Percentiles rank a stretch among this genome's conserved stretches.
Evolutionary conservation across 306 rosid genomes (phyloP).

Genomic region (Fragaria ananassa): DNA sequence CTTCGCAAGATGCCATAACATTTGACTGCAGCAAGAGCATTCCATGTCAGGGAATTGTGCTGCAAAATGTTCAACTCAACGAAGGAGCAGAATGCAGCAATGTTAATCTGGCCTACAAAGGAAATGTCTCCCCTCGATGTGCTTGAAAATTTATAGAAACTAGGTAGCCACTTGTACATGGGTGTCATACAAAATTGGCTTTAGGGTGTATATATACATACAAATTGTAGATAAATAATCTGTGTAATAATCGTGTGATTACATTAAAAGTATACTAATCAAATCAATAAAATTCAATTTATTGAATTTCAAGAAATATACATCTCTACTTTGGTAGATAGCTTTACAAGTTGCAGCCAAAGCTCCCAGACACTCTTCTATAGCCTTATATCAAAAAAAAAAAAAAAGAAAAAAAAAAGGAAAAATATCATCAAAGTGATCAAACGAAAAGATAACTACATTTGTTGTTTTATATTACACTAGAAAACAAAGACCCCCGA

Average conservation of each 20-base stretch:
- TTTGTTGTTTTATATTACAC: background rate
- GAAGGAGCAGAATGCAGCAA: conserved; percentile 14
- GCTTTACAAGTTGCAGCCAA: background rate
- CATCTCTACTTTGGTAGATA: background rate
- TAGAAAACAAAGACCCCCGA: background rate
- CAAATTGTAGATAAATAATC: background rate
- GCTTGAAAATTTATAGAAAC: background rate
- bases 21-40: conserved; percentile 48
- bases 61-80: conserved; percentile 43
- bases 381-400: background rate
- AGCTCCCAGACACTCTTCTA: background rate
- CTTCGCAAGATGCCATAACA: conserved; percentile 42
- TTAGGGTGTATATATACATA: background rate
- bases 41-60: conserved; percentile 47
- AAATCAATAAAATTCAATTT: background rate
- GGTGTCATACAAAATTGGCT: background rate
- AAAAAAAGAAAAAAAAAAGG: background rate
- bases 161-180: background rate
- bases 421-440: background rate
- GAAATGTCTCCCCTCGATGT: conserved; percentile 17
- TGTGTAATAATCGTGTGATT: background rate
- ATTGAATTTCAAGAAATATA: background rate
- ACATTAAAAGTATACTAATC: background rate
- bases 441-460: background rate
- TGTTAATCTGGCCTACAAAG: conserved; percentile 14